phyloP scores from a whole-genome alignment of 2,329 filamentous ascomycete genomes.

The Stagonosporopsis tanaceti region DNA sequence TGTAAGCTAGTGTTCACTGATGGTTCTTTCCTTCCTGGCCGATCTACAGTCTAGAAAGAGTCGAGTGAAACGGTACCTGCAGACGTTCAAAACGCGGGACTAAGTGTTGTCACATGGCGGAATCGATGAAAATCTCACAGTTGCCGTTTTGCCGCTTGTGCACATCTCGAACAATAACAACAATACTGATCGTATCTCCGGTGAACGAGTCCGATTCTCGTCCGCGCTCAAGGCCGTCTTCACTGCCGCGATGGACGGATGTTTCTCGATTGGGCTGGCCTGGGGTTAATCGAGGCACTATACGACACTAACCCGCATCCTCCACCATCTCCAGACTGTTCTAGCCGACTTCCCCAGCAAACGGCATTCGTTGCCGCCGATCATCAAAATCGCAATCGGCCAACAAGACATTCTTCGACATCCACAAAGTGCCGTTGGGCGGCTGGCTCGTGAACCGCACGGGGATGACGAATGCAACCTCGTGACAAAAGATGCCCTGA shows the following conservation, averaged over 20 bases:
- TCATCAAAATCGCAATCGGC: not conserved
- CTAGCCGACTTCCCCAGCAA: constrained; percentile 19
- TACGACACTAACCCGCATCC: constrained; percentile 16
- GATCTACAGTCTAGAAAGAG: not conserved
- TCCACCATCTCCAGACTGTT: constrained; percentile 23
- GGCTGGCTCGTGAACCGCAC: not conserved
- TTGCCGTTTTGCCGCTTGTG: constrained; percentile 10
- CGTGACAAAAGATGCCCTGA: constrained; percentile 6
- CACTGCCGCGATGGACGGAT: constrained; percentile 10
- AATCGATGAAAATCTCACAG: not conserved
- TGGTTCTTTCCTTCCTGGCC: not conserved
- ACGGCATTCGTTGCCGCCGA: constrained; percentile 4
- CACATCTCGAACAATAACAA: constrained; percentile 9
- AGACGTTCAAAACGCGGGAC: constrained; percentile 42
- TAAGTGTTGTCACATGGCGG: constrained; percentile 1
- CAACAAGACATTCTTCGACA: constrained; percentile 1
- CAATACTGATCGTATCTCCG: constrained; percentile 24
- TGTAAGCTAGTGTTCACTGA: not conserved
- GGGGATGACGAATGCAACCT: constrained; percentile 7
- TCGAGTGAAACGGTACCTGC: constrained; percentile 46
- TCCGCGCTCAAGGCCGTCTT: constrained; percentile 16
- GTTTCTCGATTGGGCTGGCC: constrained; percentile 7
- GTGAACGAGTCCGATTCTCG: constrained; percentile 26
- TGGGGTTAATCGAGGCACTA: constrained; percentile 12
- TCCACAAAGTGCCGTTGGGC: not conserved